Conservation (phyloP, 2,329 filamentous ascomycete species). For the Fusarium sambucinum region DNA sequence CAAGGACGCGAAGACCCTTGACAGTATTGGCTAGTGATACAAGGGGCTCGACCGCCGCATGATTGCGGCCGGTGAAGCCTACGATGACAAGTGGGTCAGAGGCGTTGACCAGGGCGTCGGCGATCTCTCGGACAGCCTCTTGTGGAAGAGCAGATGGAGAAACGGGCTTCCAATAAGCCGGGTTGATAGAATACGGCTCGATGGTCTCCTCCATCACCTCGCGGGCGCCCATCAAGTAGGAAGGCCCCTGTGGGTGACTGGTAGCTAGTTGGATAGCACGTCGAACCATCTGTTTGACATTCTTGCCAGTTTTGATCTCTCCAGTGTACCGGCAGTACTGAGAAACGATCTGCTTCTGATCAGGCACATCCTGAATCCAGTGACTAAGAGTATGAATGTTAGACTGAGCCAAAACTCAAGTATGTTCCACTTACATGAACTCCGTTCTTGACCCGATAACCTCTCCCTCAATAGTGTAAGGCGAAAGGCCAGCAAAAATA, state of each 20-base stretch:
- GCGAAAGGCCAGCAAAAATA: conserved; percentile 59
- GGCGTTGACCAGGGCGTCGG: neutral
- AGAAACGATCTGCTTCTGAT: conserved; percentile 28
- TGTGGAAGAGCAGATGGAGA: conserved; percentile 5
- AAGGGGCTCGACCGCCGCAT: conserved; percentile 17
- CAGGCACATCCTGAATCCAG: conserved; percentile 35
- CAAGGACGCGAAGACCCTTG: conserved; percentile 15
- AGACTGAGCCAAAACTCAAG: fast-evolving
- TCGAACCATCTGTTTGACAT: conserved; percentile 23
- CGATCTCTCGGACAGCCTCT: conserved; percentile 10
- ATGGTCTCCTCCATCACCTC: conserved; percentile 46
- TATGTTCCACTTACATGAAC: conserved; percentile 3
- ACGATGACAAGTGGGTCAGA: conserved; percentile 22
- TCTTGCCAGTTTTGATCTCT: conserved; percentile 21
- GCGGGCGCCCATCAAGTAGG: conserved; percentile 46
- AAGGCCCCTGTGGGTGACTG: conserved; percentile 45
- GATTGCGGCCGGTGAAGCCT: conserved; percentile 19
- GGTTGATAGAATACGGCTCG: conserved; percentile 12
- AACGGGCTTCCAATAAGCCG: conserved; percentile 8
- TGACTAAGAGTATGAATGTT: neutral
- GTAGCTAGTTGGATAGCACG: conserved; percentile 41
- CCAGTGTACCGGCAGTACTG: conserved; percentile 29
- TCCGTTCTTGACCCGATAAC: conserved; percentile 21
- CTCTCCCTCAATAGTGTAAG: conserved; percentile 55
- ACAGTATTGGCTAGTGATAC: conserved; percentile 7